Evolutionary conservation across 306 rosid genomes (phyloP).

Genomic region (Crataegus laevigata): DNA sequence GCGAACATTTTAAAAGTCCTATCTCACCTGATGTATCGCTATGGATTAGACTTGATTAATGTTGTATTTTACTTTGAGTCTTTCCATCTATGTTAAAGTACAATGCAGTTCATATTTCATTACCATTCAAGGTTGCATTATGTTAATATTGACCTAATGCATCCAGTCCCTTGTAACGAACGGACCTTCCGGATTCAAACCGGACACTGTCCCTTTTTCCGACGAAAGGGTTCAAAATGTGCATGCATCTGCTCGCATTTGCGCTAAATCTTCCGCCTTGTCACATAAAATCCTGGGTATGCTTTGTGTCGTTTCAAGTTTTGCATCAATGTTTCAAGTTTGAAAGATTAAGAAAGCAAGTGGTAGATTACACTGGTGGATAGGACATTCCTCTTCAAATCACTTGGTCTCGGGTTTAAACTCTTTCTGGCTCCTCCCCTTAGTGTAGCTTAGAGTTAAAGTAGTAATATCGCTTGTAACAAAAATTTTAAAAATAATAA

Average conservation of each 20-base stretch:
- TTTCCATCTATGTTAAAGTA: not conserved
- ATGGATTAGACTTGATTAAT: slow-evolving; percentile 3
- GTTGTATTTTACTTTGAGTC: not conserved
- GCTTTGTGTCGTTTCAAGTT: no score
- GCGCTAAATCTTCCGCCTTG: not conserved
- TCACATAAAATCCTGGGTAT: no score
- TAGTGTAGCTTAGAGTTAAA: not conserved
- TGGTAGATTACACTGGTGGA: not conserved
- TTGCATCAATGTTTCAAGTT: not conserved
- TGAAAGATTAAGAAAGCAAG: not conserved
- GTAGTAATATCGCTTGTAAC: no score
- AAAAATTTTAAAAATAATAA: no score
- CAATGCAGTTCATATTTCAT: not conserved
- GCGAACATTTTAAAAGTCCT: not conserved
- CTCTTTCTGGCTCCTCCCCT: not conserved
- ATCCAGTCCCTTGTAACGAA: not conserved
- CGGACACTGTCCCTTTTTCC: not conserved
- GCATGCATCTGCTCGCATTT: not conserved
- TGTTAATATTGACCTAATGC: not conserved
- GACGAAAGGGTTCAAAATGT: not conserved
- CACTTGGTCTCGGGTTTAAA: not conserved
- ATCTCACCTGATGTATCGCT: not conserved
- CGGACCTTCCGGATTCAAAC: not conserved
- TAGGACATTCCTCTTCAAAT: no score
- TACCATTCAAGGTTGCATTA: not conserved